Evolutionary conservation across 176 grass and related monocot species (phyloP), one percentile per base, ranked within the genome.

Genomic region (Hsuehochloa calcarea): DNA sequence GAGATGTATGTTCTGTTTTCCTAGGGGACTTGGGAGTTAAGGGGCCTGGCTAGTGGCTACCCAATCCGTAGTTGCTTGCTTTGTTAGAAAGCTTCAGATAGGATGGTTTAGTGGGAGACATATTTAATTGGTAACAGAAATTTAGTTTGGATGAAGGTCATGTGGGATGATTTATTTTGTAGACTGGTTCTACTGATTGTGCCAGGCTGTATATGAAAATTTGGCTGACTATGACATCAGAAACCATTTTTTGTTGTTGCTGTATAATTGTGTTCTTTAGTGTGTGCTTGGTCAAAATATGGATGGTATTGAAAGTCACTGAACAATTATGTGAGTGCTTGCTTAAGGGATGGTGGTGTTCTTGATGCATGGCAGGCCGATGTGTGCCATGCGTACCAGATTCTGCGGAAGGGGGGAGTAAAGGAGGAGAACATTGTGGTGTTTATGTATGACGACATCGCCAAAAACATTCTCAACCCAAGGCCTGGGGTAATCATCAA

Each of bases 401-500:
- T 98, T 70, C 85, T 95, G 55, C 64, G 45, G 87, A 87, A 73
- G 25, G 91, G 96, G 29, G 93, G 93, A 50, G 54, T 95, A 15
- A 89, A 89, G 69, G 93, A 96, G 86, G 93, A 98, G 72, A 98
- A 98, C 82, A 98, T 98, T 38, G 89, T 94, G 72, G 96, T 95
- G 51, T 95, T 95, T 66, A 98, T 98, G 93, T 91, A 89, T 7
- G 93, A 95, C 54, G 96, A 98, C 27, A 95, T 95, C 56, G 91
- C 96, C 25, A 0, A 82, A 65, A 94, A 86, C 78, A 20, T 59
- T 44, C 74, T 89, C 71, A 98, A 98, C 67, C 96, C 91, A 3
- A 85, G 93, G 68, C 91, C 78, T 14, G 93, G 93, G 6, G 60
- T 91, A 40, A 89, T 95, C 78, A 98, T 98, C 49, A 98, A 98